phyloP scores from a whole-genome alignment of 495 filamentous ascomycete genomes.

The Penicillium simplicissimum region DNA sequence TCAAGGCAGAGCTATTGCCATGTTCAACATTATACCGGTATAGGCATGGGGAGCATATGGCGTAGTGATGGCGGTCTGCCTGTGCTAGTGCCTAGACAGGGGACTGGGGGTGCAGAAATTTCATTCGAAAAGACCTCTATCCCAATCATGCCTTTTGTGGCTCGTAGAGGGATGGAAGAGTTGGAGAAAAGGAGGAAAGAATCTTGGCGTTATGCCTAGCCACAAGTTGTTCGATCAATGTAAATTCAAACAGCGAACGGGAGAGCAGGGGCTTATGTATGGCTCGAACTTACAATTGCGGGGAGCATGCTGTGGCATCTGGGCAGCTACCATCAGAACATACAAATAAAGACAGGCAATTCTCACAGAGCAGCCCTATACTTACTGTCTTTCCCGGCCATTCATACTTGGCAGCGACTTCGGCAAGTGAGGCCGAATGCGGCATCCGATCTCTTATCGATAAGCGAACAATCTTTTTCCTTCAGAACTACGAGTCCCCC shows the following conservation, averaged over 20 bases:
- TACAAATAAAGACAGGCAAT: too few relatives aligned
- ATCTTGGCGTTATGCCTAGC: not conserved
- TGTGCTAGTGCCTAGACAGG: not conserved
- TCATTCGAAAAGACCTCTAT: too few relatives aligned
- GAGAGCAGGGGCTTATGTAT: too few relatives aligned
- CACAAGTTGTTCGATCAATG: too few relatives aligned
- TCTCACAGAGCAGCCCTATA: too few relatives aligned
- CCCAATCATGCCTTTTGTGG: too few relatives aligned
- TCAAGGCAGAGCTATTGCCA: not conserved
- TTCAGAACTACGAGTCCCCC: constrained; percentile 27
- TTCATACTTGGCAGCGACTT: not conserved
- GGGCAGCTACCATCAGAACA: too few relatives aligned
- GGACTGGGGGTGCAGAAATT: not conserved
- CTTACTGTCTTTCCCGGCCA: too few relatives aligned
- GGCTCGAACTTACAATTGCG: too few relatives aligned
- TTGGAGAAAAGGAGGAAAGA: not conserved
- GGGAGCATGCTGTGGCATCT: too few relatives aligned
- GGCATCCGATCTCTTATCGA: constrained; percentile 45
- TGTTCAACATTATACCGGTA: not conserved
- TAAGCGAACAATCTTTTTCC: constrained; percentile 47
- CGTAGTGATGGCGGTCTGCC: not conserved
- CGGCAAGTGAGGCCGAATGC: constrained; percentile 35
- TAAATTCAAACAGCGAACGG: too few relatives aligned
- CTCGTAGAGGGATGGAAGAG: not conserved
- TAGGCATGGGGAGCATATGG: not conserved